Percentiles rank a stretch among this genome's conserved stretches.
phyloP scores from a whole-genome alignment of 1,284 basidiomycete genomes.

The Cronartium ribicola region DNA sequence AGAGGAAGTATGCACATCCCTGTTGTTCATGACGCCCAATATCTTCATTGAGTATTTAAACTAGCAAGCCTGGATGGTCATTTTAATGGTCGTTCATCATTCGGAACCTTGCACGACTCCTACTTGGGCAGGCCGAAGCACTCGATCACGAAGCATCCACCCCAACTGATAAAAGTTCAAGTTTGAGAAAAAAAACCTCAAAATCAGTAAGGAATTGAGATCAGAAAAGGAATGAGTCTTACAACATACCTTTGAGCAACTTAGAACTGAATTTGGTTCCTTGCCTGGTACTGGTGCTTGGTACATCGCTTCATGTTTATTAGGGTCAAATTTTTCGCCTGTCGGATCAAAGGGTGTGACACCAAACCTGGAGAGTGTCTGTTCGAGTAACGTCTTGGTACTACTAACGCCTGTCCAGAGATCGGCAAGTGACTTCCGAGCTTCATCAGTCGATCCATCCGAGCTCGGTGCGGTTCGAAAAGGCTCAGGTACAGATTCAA shows the following conservation, averaged over 20 bases:
- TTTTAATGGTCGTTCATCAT: not conserved
- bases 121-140: conserved; percentile 90
- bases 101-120: conserved; percentile 66
- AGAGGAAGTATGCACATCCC: too few relatives aligned
- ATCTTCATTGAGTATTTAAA: too few relatives aligned
- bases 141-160: conserved; percentile 80
- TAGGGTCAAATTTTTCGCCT: conserved; percentile 90
- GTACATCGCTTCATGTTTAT: conserved; percentile 89
- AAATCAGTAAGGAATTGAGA: conserved; percentile 13
- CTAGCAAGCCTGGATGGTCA: not conserved
- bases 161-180: conserved; percentile 9
- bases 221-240: conserved; percentile 49
- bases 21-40: too few relatives aligned
- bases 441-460: conserved; percentile 9
- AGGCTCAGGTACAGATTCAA: conserved; percentile 66
- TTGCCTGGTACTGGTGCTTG: conserved; percentile 83
- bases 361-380: conserved; percentile 85
- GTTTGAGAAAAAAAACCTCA: not conserved
- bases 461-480: not conserved
- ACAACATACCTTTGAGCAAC: conserved; percentile 77
- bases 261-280: conserved; percentile 81
- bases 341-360: conserved; percentile 86
- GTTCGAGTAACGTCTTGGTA: conserved; percentile 81
- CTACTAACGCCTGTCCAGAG: conserved; percentile 83
- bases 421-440: conserved; percentile 61